Base-by-base conservation (phyloP, 805 yeast genomes). In the Schizosaccharomyces osmophilus region DNA sequence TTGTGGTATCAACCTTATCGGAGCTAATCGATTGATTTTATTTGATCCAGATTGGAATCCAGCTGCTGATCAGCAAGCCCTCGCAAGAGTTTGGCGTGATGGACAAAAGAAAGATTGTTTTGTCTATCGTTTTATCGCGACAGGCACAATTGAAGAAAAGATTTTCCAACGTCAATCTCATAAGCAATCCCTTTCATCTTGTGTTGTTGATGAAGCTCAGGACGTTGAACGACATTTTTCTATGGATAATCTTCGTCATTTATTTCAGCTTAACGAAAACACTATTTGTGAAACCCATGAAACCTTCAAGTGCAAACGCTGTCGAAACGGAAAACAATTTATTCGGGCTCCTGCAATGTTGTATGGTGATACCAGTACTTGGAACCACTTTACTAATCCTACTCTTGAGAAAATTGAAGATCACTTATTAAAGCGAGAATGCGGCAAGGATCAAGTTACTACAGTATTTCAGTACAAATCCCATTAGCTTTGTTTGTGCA, bases 1-100 rank as follows among this genome's bases (percentile, higher is more conserved):
- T 1, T 93, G 98, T 75, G 98, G 98, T 73, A 87, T 93, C 68
- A 93, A 93, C 70, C 78, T 93, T 67, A 90, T 93, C 67, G 98
- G 98, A 13, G 98, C 97, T 2, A 93, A 93, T 66, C 77, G 98
- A 64, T 75, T 93, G 64, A 80, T 93, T 24, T 74, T 93, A 59
- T 76, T 93, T 69, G 98, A 93, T 69, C 85, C 85, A 0, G 98
- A 93, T 70, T 93, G 98, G 98, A 90, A 90, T 68, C 98, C 98
- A 0, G 97, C 98, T 0, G 84, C 95, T 0, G 98, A 90, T 69
- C 97, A 93, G 70, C 98, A 90, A 72, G 97, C 97, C 0, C 75
- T 93, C 64, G 97, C 97, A 0, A 79, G 98, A 71, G 95, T 93
- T 4, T 93, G 97, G 97, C 82, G 98, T 77, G 98, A 93, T 73